Conservation (phyloP, 2,329 filamentous ascomycete species). For the Cercospora brassicicola region DNA sequence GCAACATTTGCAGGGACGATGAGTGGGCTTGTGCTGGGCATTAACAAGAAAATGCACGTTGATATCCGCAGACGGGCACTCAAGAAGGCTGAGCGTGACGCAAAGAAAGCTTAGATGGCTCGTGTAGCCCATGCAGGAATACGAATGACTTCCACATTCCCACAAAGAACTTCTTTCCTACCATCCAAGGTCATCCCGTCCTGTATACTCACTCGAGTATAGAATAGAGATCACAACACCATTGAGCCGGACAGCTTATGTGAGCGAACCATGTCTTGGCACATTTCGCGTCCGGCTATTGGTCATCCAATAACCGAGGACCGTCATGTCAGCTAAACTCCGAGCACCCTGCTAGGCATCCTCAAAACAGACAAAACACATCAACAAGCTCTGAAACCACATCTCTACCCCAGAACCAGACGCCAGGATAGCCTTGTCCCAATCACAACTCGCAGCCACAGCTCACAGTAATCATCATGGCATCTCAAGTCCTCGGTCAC, state of each 20-base stretch:
- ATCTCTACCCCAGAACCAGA: not conserved
- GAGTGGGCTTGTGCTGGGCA: conserved; percentile 56
- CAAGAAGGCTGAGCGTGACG: conserved; percentile 78
- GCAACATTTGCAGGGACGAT: conserved; percentile 60
- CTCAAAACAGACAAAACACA: not conserved
- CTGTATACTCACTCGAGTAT: not conserved
- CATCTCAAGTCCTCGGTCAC: conserved; percentile 5
- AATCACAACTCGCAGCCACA: not conserved
- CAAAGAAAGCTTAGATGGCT: conserved; percentile 59
- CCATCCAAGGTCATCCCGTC: not conserved
- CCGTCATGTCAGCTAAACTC: not conserved
- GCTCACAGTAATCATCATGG: conserved; percentile 1
- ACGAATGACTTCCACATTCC: too few species aligned
- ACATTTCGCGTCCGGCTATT: not conserved
- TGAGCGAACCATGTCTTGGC: not conserved
- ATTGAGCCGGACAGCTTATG: not conserved
- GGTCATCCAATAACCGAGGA: not conserved
- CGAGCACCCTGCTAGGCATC: not conserved
- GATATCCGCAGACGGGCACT: conserved; percentile 80
- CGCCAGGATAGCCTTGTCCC: not conserved
- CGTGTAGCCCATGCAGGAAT: not conserved
- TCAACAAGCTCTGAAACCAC: not conserved
- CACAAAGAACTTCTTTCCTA: not conserved
- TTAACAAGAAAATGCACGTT: conserved; percentile 73
- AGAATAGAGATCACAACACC: not conserved